Evolutionary conservation across 2,329 filamentous ascomycete species (phyloP).

Genomic region (Cryphonectria carpinicola): DNA sequence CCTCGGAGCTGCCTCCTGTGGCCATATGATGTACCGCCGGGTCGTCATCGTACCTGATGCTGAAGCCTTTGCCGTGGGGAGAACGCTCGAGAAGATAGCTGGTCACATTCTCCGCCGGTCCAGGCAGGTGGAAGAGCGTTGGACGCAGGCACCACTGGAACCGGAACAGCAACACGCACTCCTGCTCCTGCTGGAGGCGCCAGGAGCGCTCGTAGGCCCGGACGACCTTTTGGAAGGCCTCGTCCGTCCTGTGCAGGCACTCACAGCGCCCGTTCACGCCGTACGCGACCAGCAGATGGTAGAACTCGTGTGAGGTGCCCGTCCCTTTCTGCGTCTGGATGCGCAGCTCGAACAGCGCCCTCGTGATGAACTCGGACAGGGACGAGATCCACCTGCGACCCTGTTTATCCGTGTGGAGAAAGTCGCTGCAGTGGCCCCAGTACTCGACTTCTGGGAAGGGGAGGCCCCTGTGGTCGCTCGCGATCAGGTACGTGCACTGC

Average conservation of each 20-base stretch:
- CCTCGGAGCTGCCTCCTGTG: too few species aligned
- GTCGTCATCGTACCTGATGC: background rate
- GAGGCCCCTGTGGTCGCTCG: background rate
- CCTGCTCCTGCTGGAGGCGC: background rate
- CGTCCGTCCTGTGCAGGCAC: background rate
- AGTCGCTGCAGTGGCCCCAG: slow-evolving; percentile 1
- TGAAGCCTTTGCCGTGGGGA: background rate
- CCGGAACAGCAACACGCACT: background rate
- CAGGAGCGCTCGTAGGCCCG: background rate
- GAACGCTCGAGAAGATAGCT: background rate
- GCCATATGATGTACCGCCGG: background rate
- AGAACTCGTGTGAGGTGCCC: background rate
- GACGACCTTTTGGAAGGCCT: background rate
- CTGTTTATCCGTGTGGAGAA: background rate
- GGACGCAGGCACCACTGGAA: background rate
- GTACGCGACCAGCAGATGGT: background rate
- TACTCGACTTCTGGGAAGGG: background rate
- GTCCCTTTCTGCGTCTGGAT: slow-evolving; percentile 4
- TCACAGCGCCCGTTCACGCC: background rate
- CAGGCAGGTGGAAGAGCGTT: background rate
- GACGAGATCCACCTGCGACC: background rate
- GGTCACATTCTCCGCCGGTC: background rate
- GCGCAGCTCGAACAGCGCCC: background rate
- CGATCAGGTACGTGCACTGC: background rate
- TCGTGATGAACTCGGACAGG: slow-evolving; percentile 3